phyloP scores from a whole-genome alignment of 768 basidiomycete genomes.

The Macrolepiota dolichaula region DNA sequence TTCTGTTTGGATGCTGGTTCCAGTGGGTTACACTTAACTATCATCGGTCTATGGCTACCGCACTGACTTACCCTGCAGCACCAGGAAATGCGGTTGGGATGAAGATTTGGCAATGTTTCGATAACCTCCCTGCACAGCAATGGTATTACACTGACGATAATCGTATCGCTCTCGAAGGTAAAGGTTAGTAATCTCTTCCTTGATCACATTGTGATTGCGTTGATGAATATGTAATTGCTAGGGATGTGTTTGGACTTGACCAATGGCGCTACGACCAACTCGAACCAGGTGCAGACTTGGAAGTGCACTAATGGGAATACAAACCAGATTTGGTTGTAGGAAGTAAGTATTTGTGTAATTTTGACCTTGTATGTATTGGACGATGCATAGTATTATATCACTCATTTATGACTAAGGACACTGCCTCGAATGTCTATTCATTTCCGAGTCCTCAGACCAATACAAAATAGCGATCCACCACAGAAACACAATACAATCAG shows the following conservation, averaged over 20 bases:
- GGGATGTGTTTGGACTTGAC: slow-evolving; percentile 28
- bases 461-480: too few relatives aligned
- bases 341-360: not conserved
- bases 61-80: slow-evolving; percentile 5
- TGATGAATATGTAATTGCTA: not conserved
- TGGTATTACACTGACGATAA: slow-evolving; percentile 30
- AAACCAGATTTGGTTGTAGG: slow-evolving; percentile 25
- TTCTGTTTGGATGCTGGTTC: slow-evolving; percentile 23
- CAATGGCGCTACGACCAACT: slow-evolving; percentile 24
- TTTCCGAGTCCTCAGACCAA: too few relatives aligned
- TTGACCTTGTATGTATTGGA: too few relatives aligned
- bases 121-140: slow-evolving; percentile 29
- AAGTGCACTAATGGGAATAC: slow-evolving; percentile 24
- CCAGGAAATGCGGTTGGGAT: slow-evolving; percentile 19
- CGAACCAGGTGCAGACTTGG: slow-evolving; percentile 30
- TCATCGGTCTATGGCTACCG: not conserved
- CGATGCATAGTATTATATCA: too few relatives aligned
- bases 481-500: too few relatives aligned
- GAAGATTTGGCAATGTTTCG: slow-evolving; percentile 28
- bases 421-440: too few relatives aligned
- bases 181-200: slow-evolving; percentile 18
- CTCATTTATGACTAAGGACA: too few relatives aligned
- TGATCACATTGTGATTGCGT: not conserved
- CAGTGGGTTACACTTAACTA: not conserved
- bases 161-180: slow-evolving; percentile 22